Conservation (phyloP, 352 stramenopile species). For the Halophytophthora polymorphica region DNA sequence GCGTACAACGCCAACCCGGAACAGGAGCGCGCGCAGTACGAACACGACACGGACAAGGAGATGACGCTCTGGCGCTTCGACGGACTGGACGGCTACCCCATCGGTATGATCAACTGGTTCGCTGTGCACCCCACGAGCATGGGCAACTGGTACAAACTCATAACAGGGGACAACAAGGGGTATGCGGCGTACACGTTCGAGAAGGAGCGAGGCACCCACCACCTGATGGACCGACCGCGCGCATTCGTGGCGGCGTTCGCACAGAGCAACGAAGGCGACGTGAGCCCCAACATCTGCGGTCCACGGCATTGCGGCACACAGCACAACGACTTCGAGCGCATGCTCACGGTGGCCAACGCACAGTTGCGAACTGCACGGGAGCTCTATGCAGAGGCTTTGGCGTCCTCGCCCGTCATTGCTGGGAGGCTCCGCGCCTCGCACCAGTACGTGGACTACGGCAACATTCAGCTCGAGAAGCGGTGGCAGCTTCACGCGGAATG, state of each 20-base stretch:
- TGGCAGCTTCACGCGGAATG: constrained; percentile 76
- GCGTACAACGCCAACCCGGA: constrained; percentile 89
- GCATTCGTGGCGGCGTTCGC: constrained; percentile 92
- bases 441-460: constrained; percentile 78
- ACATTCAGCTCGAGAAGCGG: constrained; percentile 51
- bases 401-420: constrained; percentile 27
- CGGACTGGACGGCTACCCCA: constrained; percentile 71
- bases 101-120: constrained; percentile 94
- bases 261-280: constrained; percentile 92
- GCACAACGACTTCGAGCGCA: constrained; percentile 76
- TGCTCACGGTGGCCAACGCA: constrained; percentile 74
- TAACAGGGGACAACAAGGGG: constrained; percentile 93
- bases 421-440: constrained; percentile 50
- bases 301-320: constrained; percentile 60
- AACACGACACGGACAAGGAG: constrained; percentile 89
- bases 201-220: constrained; percentile 69
- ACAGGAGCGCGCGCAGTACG: constrained; percentile 73
- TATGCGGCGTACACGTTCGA: constrained; percentile 90
- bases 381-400: constrained; percentile 51
- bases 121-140: constrained; percentile 92
- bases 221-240: constrained; percentile 76
- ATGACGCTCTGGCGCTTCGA: constrained; percentile 90
- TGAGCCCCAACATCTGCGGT: constrained; percentile 90
- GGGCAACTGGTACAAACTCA: constrained; percentile 92
- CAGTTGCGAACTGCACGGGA: constrained; percentile 62